Evolutionary conservation across 305 asterid genomes (phyloP), one percentile per base, ranked within the genome.

Genomic region (Rubia peregrina): DNA sequence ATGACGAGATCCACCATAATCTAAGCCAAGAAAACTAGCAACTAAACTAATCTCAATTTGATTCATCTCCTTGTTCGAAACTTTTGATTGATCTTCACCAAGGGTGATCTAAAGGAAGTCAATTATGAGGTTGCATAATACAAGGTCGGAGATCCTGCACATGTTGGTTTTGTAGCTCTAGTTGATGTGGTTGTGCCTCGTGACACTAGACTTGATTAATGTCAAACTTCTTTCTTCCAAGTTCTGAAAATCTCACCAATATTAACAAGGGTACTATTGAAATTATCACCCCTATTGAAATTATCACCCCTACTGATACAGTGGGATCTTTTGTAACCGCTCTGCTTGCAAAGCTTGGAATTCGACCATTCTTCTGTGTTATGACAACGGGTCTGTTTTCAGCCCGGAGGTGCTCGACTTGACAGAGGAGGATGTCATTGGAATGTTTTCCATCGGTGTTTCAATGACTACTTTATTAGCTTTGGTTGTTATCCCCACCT

Each of bases 61-160:
- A 84, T 91, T 49, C 96, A 95, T 16, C 88, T 86, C 60, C 91
- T 91, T 49, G 90, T 86, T 61, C 95, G 98, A 51, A 91, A 91
- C 73, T 95, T 91, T 59, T 96, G 98, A 2, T 61, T 91, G 85
- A 91, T 91, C 77, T 91, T 89, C 59, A 89, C 98, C 66, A 91
- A 89, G 87, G 97, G 97, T 60, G 98, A 91, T 74, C 65, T 91
- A 77, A 91, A 91, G 89, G 98, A 91, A 88, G 96, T 91, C 59
- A 51, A 24, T n/a, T 22, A 51, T 9, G 59, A 51, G 59, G 59
- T 51, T 51, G 59, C 59, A 3, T 17, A 51, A 1, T 51, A 51
- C 59, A 51, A 51, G 59, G 59, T 51, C 7, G 59, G 59, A 17
- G 59, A 22, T 51, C 59, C 59, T 51, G 59, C 59, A 0, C 59